Evolutionary conservation across 1,284 basidiomycete species (phyloP), one percentile per base, ranked within the genome.

Genomic region (Ganoderma multipileum): DNA sequence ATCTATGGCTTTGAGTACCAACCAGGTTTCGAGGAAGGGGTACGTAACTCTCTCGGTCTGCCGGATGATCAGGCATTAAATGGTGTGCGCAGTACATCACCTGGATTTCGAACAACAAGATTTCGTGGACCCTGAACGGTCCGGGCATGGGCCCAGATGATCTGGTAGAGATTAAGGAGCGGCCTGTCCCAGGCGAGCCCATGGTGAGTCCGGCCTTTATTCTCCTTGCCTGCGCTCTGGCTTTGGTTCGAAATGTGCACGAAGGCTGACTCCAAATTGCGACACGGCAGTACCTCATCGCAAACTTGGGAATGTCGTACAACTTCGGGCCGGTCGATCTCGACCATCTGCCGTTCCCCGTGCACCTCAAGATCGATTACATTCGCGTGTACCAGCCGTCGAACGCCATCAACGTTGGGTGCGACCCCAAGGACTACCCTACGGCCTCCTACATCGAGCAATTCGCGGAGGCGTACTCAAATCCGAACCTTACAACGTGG

Each of bases 141-240:
- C 11, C 82, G 78, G 14, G 91, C 87, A 80, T 93, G 69, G 88
- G 82, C 1, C 83, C 90, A 5, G 86, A 91, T 71, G 58, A 78
- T 0, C 64, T 75, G 0, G 84, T 86, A 38, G 77, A 88, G 63
- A 88, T 93, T 30, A 83, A 84, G 4, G 83, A 86, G 66, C 83
- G 92, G 26, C 81, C 86, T 3, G 84, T 94, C 26, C 83, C 91
- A 0, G 84, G 87, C 69, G 91, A 91, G 76, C 89, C 89, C 3
- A 88, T 91, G 87, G 84, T 85, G 61, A 62, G 83, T 75, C 44
- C 60, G 52, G 16, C 23, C 36, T 36, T n/a, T 26, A 38, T 38
- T 2, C 36, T 4, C 18, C 55, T 23, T 14, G 20, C 20, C 6
- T 38, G 36, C 55, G 20, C 8, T n/a, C 12, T 38, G 20, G 33